Percentiles rank a stretch among this genome's conserved stretches.
These are phyloP conservation scores for Lotus japonicus DNA, from an alignment of 306 rosid species.

Conservation along the genomic window DNA sequence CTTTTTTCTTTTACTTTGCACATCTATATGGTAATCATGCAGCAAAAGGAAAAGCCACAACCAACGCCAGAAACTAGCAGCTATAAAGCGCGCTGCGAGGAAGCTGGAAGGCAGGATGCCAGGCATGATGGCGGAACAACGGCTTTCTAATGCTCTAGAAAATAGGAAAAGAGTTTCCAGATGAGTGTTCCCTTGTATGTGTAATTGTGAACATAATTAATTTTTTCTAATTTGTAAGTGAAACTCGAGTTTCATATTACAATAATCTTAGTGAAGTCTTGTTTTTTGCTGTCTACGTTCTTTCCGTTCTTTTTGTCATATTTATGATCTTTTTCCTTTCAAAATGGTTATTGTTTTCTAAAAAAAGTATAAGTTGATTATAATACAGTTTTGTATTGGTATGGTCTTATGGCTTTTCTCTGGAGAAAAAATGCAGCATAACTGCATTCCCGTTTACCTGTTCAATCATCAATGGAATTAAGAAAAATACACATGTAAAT, in stretches of 20 bases:
- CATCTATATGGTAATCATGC: background rate
- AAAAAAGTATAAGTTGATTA: too few species aligned
- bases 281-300: background rate
- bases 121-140: conserved; percentile 37
- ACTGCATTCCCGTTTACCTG: too few species aligned
- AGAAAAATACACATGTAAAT: too few species aligned
- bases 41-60: conserved; percentile 38
- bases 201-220: conserved; percentile 26
- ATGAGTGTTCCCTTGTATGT: conserved; percentile 37
- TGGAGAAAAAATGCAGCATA: background rate
- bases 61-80: conserved; percentile 60
- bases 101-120: conserved; percentile 54
- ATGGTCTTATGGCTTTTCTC: too few species aligned
- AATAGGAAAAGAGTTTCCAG: conserved; percentile 43
- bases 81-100: conserved; percentile 55
- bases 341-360: too few species aligned
- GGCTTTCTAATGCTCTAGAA: too few species aligned
- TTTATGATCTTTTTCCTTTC: background rate
- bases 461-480: too few species aligned
- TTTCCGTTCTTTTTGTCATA: background rate
- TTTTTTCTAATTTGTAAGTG: conserved; percentile 26
- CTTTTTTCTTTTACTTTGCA: background rate
- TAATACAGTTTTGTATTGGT: too few species aligned
- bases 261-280: conserved; percentile 5
- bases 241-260: background rate